Evolutionary conservation across 2,329 filamentous ascomycete species (phyloP).

Genomic region (Cyphellophora europaea): DNA sequence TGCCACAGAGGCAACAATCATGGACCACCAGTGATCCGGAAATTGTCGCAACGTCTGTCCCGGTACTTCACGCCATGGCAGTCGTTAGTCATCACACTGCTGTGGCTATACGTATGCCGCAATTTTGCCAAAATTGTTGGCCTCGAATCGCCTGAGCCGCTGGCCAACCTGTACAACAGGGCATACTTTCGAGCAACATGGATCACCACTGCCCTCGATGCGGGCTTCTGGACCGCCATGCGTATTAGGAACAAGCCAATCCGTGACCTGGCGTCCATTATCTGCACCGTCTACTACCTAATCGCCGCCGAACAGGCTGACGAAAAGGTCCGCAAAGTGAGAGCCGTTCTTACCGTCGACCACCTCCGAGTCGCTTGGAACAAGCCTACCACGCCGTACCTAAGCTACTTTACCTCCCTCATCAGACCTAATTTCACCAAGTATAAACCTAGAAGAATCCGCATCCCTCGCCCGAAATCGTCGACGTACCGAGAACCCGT

Average conservation of each 20-base stretch:
- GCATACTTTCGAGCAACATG: constrained; percentile 95
- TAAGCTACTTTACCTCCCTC: constrained; percentile 62
- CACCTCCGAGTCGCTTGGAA: constrained; percentile 93
- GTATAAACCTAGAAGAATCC: constrained; percentile 71
- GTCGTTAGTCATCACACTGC: constrained; percentile 73
- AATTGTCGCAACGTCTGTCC: constrained; percentile 62
- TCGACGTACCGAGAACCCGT: constrained; percentile 80
- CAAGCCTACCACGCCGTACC: constrained; percentile 81
- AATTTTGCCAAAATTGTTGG: constrained; percentile 92
- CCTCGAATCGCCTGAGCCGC: constrained; percentile 82
- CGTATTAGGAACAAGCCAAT: constrained; percentile 71
- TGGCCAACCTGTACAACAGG: constrained; percentile 86
- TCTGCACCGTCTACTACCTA: constrained; percentile 85
- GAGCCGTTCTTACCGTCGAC: constrained; percentile 78
- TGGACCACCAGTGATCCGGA: constrained; percentile 69
- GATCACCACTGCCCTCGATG: constrained; percentile 88
- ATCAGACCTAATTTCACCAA: constrained; percentile 69
- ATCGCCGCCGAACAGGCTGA: constrained; percentile 89
- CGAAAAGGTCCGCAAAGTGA: constrained; percentile 88
- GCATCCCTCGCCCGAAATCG: constrained; percentile 69
- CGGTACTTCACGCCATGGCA: constrained; percentile 78
- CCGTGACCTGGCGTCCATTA: constrained; percentile 69
- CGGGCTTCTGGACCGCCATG: constrained; percentile 98
- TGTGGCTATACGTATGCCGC: constrained; percentile 82
- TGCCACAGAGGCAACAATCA: constrained; percentile 68